Evolutionary conservation across 164 flowering plant species (phyloP).

Genomic region (Magnolia kwangsiensis): DNA sequence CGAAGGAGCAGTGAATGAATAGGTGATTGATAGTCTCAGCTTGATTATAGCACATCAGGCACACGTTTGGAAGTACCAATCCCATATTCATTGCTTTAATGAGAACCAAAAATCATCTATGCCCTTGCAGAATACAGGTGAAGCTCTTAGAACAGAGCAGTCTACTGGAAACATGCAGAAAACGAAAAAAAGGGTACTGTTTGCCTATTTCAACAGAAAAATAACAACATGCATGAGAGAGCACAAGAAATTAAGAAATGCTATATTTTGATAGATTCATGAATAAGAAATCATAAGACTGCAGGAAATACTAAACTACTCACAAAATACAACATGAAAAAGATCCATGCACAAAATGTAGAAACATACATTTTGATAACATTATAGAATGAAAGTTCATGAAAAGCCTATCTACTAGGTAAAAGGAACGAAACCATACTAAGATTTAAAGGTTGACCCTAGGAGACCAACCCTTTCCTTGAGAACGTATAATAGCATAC

Average conservation of each 20-base stretch:
- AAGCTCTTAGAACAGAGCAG: neutral
- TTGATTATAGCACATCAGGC: too few relatives aligned
- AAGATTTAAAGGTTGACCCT: neutral
- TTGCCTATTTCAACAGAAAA: too few relatives aligned
- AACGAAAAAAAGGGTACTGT: neutral
- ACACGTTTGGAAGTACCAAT: too few relatives aligned
- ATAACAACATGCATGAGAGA: neutral
- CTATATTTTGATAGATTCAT: neutral
- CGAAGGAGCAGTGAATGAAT: too few relatives aligned
- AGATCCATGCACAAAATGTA: neutral
- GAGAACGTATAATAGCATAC: neutral
- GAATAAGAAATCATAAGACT: neutral
- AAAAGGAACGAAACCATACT: conserved; percentile 1
- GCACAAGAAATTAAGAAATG: neutral
- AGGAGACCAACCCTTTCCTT: too few relatives aligned
- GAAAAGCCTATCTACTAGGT: neutral
- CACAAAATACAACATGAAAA: neutral
- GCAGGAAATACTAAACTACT: neutral
- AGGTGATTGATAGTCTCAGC: too few relatives aligned
- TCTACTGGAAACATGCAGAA: neutral
- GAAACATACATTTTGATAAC: neutral
- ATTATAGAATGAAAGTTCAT: neutral
- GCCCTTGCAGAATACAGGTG: neutral
- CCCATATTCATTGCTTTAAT: too few relatives aligned
- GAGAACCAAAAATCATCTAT: neutral